Conservation (phyloP, 164 flowering plant species). For the Hamamelis virginiana region DNA sequence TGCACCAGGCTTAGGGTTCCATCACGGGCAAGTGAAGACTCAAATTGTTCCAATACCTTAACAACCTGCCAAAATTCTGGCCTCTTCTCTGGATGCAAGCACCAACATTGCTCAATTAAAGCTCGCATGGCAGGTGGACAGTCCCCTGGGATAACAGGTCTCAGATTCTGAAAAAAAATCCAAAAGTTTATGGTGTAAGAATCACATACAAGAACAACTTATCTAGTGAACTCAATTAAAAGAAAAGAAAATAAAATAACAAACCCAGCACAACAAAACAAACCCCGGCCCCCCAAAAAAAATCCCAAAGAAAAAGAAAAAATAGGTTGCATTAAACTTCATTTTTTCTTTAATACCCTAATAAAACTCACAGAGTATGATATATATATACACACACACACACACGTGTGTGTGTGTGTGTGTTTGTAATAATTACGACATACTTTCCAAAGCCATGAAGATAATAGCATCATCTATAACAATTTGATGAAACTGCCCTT, state of each 20-base stretch:
- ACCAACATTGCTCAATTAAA: constrained; percentile 76
- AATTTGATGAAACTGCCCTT: too few relatives aligned
- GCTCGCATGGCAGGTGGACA: constrained; percentile 72
- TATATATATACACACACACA: too few relatives aligned
- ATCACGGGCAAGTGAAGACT: constrained; percentile 54
- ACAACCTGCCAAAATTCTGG: constrained; percentile 78
- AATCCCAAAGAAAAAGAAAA: too few relatives aligned
- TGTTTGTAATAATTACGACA: too few relatives aligned
- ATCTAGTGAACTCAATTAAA: not conserved
- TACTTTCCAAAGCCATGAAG: too few relatives aligned
- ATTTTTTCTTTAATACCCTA: too few relatives aligned
- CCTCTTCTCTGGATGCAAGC: constrained; percentile 56
- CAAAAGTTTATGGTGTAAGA: constrained; percentile 9
- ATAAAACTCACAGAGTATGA: too few relatives aligned
- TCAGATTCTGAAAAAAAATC: constrained; percentile 51
- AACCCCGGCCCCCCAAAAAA: too few relatives aligned
- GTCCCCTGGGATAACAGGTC: constrained; percentile 63
- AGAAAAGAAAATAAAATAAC: not conserved
- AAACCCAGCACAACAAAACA: too few relatives aligned
- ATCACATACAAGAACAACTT: not conserved
- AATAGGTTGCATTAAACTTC: too few relatives aligned
- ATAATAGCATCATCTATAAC: too few relatives aligned
- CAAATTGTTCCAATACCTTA: constrained; percentile 72
- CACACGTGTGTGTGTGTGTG: too few relatives aligned
- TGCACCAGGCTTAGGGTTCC: constrained; percentile 57